Percentiles rank a stretch among this genome's conserved stretches.
Conservation (phyloP, 305 asterid species). For the Fraxinus latifolia region DNA sequence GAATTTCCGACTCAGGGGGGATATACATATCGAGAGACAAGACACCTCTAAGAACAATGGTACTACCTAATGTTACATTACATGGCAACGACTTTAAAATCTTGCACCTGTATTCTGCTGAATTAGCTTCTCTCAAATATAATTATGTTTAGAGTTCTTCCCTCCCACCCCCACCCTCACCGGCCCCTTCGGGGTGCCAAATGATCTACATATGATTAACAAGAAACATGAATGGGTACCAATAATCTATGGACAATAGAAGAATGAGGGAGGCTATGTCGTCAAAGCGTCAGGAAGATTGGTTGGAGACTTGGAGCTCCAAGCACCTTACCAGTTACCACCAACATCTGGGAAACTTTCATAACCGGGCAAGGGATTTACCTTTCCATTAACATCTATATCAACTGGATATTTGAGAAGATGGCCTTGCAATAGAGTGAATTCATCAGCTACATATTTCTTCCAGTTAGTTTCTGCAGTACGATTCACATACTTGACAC, state of each 20-base stretch:
- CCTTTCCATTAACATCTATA: slow-evolving; percentile 53
- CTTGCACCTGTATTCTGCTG: not conserved
- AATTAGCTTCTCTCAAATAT: slow-evolving; percentile 3
- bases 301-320: slow-evolving; percentile 48
- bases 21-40: not conserved
- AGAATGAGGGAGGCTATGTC: slow-evolving; percentile 34
- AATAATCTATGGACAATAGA: not conserved
- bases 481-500: slow-evolving; percentile 53
- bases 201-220: not conserved
- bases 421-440: slow-evolving; percentile 62
- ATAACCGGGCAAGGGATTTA: slow-evolving; percentile 47
- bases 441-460: slow-evolving; percentile 47
- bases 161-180: not conserved
- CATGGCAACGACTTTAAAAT: not conserved
- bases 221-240: not conserved
- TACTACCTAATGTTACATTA: not conserved
- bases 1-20: not conserved
- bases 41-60: not conserved
- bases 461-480: slow-evolving; percentile 72
- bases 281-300: slow-evolving; percentile 89
- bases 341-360: slow-evolving; percentile 89
- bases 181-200: not conserved
- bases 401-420: slow-evolving; percentile 70
- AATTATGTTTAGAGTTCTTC: not conserved
- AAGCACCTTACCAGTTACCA: slow-evolving; percentile 51